A percentile compares a stretch with the other conserved stretches of the same genome.
Conservation (phyloP, 495 filamentous ascomycete genomes). For the Aspergillus heteromorphus region DNA sequence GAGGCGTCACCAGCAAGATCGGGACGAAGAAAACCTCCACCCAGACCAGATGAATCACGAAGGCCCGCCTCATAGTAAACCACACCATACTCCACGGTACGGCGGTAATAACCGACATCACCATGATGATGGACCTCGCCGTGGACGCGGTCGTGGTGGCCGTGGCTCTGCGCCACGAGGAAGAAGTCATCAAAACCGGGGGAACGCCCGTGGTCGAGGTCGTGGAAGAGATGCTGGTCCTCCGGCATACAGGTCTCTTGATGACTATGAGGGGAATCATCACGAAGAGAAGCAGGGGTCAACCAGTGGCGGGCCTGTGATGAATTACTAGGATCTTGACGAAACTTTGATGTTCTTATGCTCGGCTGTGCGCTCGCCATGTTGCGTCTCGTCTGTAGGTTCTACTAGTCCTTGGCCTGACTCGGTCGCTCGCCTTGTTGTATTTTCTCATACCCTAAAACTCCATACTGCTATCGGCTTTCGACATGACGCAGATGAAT, state of each 20-base stretch:
- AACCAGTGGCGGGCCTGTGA: constrained; percentile 21
- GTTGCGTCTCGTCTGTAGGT: too few relatives aligned
- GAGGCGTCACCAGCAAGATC: constrained; percentile 30
- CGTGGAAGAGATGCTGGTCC: constrained; percentile 36
- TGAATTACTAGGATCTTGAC: constrained; percentile 34
- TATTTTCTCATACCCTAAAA: too few relatives aligned
- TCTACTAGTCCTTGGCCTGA: too few relatives aligned
- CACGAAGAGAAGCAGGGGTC: constrained; percentile 26
- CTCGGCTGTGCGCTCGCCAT: neutral
- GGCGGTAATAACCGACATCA: constrained; percentile 23
- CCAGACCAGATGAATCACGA: constrained; percentile 16
- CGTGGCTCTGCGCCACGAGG: constrained; percentile 37
- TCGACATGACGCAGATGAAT: too few relatives aligned
- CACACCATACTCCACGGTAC: constrained; percentile 17
- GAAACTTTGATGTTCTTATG: neutral
- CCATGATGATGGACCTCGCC: constrained; percentile 31
- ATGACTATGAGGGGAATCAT: constrained; percentile 35
- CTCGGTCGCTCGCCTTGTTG: too few relatives aligned
- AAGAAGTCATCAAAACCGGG: constrained; percentile 33
- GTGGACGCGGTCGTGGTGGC: constrained; percentile 46
- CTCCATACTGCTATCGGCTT: too few relatives aligned
- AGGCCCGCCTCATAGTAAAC: constrained; percentile 6
- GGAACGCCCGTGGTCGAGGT: constrained; percentile 35
- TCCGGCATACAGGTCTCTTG: constrained; percentile 34
- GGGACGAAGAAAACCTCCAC: constrained; percentile 29